Percentiles rank a stretch among this genome's conserved stretches.
phyloP scores from a whole-genome alignment of 495 filamentous ascomycete genomes.

The Astrocystis sublimbata region DNA sequence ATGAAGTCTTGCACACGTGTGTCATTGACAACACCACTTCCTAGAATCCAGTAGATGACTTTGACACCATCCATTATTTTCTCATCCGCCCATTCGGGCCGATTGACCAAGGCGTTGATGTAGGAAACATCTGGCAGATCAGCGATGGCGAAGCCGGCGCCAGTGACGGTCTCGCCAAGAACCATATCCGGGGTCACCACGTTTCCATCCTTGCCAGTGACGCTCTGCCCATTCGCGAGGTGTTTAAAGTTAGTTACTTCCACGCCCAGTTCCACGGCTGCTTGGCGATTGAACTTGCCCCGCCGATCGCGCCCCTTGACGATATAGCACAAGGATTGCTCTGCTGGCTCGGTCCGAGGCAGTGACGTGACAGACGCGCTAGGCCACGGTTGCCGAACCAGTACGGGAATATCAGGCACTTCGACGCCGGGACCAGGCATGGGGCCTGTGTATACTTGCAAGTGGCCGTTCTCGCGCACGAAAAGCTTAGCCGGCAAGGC shows the following conservation, averaged over 20 bases:
- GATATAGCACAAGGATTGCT: constrained; percentile 80
- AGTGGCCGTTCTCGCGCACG: constrained; percentile 61
- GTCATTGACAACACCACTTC: constrained; percentile 63
- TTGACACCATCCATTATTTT: constrained; percentile 65
- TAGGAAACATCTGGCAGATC: constrained; percentile 73
- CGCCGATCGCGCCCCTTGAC: constrained; percentile 70
- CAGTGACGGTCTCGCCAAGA: constrained; percentile 37
- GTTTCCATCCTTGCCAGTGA: constrained; percentile 54
- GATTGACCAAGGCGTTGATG: constrained; percentile 62
- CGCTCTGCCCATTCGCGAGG: constrained; percentile 53
- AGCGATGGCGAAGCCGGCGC: constrained; percentile 69
- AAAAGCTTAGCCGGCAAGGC: constrained; percentile 69
- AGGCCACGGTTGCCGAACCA: constrained; percentile 83
- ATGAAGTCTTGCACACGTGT: constrained; percentile 68
- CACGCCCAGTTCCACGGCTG: constrained; percentile 63
- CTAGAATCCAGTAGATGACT: constrained; percentile 80
- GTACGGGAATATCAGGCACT: constrained; percentile 67
- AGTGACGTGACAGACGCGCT: constrained; percentile 63
- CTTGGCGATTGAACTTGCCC: constrained; percentile 73
- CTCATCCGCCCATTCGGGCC: constrained; percentile 70
- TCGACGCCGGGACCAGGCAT: constrained; percentile 50
- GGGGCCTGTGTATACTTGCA: constrained; percentile 69
- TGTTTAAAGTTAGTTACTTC: constrained; percentile 49
- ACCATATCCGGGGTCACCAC: constrained; percentile 59
- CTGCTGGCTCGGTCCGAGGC: constrained; percentile 63